Evolutionary conservation across 805 yeast species (phyloP), one percentile per base, ranked within the genome.

Genomic region (Candida anglica): DNA sequence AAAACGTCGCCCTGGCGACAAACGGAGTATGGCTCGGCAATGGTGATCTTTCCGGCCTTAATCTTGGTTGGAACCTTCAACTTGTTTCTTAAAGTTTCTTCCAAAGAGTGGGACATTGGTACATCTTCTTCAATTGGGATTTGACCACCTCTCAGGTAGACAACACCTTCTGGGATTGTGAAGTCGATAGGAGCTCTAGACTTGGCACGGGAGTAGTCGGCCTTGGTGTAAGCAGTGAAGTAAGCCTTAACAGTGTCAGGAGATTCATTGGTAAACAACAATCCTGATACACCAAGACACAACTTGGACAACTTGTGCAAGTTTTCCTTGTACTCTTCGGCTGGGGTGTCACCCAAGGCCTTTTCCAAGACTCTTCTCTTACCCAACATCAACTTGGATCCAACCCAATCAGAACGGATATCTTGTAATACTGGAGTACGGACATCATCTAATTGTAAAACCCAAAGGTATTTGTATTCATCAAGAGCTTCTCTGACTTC

Each of bases 81-180:
- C 56, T 84, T 84, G 60, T 79, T 85, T 71, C 98, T 83, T 53
- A 93, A 62, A 26, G 95, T 86, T 51, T 88, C 86, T 63, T 93
- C 98, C 65, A 94, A 73, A 5, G 98, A 87, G 58, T 93, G 98
- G 9, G 94, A 82, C 85, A 93, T 81, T 48, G 97, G 96, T 15
- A 93, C 88, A 60, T 93, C 99, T 44, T 93, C 98, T 54, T 88
- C 97, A 16, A 58, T 63, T 19, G 96, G 73, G 33, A 89, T 67
- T 63, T 86, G 94, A 15, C 98, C 98, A 50, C 96, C 99, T 57
- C 96, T 81, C 15, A 98, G 86, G 60, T 87, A 89, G 6, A 93
- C 81, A 34, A 87, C 73, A 30, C 99, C 99, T 40, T 72, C 87
- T 19, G 98, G 98, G 37, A 93, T 73, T 4, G 77, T 73, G 63